Evolutionary conservation across 768 basidiomycete genomes (phyloP).

Genomic region (Pisolithus sp.): DNA sequence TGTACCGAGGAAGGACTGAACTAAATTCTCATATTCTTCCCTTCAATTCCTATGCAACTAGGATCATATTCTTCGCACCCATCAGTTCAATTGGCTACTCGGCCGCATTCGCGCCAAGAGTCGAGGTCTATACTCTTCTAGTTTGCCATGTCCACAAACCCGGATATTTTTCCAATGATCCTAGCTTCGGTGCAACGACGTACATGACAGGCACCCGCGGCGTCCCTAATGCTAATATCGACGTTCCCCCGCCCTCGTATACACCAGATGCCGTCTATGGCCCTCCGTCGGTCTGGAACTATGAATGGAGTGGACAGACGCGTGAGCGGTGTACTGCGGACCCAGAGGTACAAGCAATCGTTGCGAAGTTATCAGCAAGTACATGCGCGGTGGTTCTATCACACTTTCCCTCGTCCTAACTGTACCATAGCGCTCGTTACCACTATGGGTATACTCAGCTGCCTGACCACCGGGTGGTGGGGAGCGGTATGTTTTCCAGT

Average conservation of each 20-base stretch:
- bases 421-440: constrained; percentile 17
- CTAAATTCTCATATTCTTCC: not conserved
- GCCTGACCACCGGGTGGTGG: constrained; percentile 84
- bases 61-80: constrained; percentile 53
- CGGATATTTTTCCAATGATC: constrained; percentile 31
- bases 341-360: constrained; percentile 67
- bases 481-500: constrained; percentile 50
- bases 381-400: constrained; percentile 13
- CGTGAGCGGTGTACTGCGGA: constrained; percentile 50
- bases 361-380: constrained; percentile 62
- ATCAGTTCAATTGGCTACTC: constrained; percentile 49
- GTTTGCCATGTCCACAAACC: constrained; percentile 63
- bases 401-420: not conserved
- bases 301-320: constrained; percentile 1
- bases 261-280: constrained; percentile 3
- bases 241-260: not conserved
- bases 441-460: constrained; percentile 64
- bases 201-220: too few species aligned
- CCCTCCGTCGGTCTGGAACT: not conserved
- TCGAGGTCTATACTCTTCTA: constrained; percentile 67
- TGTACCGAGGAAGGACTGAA: not conserved
- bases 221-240: not conserved
- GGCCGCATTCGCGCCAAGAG: constrained; percentile 59
- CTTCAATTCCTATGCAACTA: constrained; percentile 18
- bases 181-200: not conserved